phyloP scores from a whole-genome alignment of 306 rosid species.

The Dalbergia cochinchinensis region DNA sequence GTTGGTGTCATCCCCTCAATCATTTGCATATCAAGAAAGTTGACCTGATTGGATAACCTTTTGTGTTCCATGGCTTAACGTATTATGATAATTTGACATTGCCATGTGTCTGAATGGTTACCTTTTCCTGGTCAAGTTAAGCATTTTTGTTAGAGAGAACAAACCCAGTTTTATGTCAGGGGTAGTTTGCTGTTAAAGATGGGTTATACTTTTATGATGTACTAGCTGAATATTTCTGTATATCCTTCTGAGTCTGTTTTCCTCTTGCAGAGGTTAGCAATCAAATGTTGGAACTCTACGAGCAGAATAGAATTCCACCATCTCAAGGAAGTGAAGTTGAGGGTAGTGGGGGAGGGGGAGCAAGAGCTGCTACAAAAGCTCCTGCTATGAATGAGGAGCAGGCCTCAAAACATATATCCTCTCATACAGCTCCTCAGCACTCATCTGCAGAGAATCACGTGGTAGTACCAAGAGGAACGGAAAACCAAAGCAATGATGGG shows the following conservation, averaged over 20 bases:
- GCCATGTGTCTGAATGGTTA: constrained; percentile 26
- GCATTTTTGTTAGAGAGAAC: constrained; percentile 28
- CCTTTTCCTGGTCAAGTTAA: constrained; percentile 34
- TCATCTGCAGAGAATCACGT: constrained; percentile 45
- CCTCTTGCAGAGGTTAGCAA: constrained; percentile 92
- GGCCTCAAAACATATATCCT: constrained; percentile 50
- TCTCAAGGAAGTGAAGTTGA: constrained; percentile 80
- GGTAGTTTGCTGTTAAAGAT: constrained; percentile 37
- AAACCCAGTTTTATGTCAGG: constrained; percentile 18
- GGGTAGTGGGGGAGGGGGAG: constrained; percentile 66
- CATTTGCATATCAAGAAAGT: constrained; percentile 43
- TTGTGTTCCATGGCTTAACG: constrained; percentile 42
- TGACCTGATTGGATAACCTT: constrained; percentile 46
- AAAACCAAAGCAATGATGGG: constrained; percentile 73
- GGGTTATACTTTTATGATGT: constrained; percentile 41
- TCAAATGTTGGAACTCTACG: constrained; percentile 98
- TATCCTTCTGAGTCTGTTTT: constrained; percentile 34
- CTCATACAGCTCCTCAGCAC: constrained; percentile 41
- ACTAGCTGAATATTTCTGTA: constrained; percentile 24
- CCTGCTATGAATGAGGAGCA: constrained; percentile 70
- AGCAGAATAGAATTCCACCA: constrained; percentile 82
- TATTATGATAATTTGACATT: constrained; percentile 36
- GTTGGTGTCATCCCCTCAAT: constrained; percentile 76
- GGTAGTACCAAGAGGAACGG: constrained; percentile 52
- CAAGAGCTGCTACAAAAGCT: constrained; percentile 61